Base-by-base conservation (phyloP, 1,139 yeast genomes). In the Yamadazyma kanchanaburiensis region DNA sequence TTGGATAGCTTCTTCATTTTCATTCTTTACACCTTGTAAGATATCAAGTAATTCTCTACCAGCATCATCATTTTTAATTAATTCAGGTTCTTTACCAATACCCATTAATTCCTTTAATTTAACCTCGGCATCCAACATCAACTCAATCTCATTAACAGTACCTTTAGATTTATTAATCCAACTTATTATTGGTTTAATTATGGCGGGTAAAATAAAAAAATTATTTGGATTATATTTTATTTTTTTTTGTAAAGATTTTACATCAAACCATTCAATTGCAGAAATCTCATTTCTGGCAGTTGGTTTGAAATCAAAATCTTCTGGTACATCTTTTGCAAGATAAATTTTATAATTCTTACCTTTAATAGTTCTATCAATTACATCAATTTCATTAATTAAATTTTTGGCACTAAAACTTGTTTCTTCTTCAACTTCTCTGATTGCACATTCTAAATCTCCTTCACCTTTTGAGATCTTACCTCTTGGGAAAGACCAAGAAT, bases 381-480 rank as follows among this genome's bases (percentile, higher is more conserved):
- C 85, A 35, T 83, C 89, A 21, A 79, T 72, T 39, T 80, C 81
- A 38, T 76, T 74, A 30, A 89, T 69, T 43, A 71, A 73, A 9
- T 77, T 78, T 4, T 78, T 59, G 28, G 87, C 80, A 55, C 89
- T 94, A 48, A 82, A 88, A 0, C 98, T 96, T n/a, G 89, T 91
- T 55, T 94, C 99, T 60, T 94, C 99, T 40, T 73, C 74, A 14
- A 86, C 91, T 55, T 94, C 99, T 50, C 99, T 74, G n/a, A 86
- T 61, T 4, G 97, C 96, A 64, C 98, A 94, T 33, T 74, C 79
- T n/a, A 77, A 71, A 55, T 94, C 98, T 6, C 80, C 67, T 58
- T 94, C 99, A 49, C 80, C 95, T 53, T 91, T 89, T 23, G 95
- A 85, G 35, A 94, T 94, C 58, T 94, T 94, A 6, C 99, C 99